Evolutionary conservation across 106 monocot species (phyloP), one percentile per base, ranked within the genome.

Genomic region (Gastrodia elata): DNA sequence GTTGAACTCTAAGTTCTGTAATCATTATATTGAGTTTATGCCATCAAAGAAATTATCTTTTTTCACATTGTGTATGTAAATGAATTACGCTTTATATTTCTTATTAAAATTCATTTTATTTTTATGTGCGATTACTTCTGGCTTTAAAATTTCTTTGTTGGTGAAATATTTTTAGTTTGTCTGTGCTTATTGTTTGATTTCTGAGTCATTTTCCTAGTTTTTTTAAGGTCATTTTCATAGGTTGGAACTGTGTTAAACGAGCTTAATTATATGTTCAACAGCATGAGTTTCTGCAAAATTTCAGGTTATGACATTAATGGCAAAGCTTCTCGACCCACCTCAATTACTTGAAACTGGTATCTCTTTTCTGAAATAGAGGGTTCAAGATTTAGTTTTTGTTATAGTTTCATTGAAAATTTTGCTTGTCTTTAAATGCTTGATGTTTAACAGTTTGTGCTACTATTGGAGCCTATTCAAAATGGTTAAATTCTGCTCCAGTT

Each of bases 401-500:
- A 67, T 37, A 8, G 1, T 34, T 67, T 67, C 10, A 67, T 67
- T 38, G 25, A 67, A 35, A 38, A 67, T 67, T 14, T 38, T 18
- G 6, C 20, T 18, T 36, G 36, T 35, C 27, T 2, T 65, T 18
- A 3, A 8, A 6, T 22, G 37, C 44, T 37, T 59, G 28, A 36
- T 38, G 68, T 52, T 73, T 33, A 68, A 57, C 86, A 97, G 96
- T 88, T 80, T 97, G 92, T 80, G 77, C 84, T n/a, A 90, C 88
- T 22, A 90, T 97, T 77, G 92, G 96, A 78, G 87, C 96, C 70
- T 97, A 88, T 84, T 92, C 96, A 75, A 93, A 93, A 79, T 97
- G 92, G 92, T 86, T 97, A 33, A 84, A 82, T 82, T 82, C 84
- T 73, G 81, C 85, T 44, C 87, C 93, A 71, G 44, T 72, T 73